These are phyloP conservation scores for Thuja plicata DNA, from an alignment of 83 land plant species.

Conservation along the genomic window DNA sequence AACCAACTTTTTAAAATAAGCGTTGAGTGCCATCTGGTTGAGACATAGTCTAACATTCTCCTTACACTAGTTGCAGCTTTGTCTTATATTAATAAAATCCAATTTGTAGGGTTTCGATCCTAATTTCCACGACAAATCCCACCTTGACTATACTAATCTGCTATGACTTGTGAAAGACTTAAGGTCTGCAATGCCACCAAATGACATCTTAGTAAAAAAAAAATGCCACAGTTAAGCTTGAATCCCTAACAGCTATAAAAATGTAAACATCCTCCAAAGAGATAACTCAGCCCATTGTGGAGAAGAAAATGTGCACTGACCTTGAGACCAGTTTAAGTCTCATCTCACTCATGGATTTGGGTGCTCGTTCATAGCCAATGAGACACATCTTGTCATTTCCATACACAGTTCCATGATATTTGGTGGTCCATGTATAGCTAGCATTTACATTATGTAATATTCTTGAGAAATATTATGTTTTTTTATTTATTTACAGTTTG, in stretches of 20 bases:
- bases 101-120: background rate
- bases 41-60: background rate
- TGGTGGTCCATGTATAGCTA: too few relatives aligned
- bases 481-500: too few relatives aligned
- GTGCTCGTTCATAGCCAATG: too few relatives aligned
- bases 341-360: too few relatives aligned
- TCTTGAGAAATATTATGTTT: too few relatives aligned
- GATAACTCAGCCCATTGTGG: background rate
- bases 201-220: background rate
- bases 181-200: background rate
- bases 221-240: background rate
- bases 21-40: background rate
- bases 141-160: background rate
- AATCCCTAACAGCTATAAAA: background rate
- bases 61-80: background rate
- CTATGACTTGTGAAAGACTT: background rate
- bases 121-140: background rate
- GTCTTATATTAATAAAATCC: background rate
- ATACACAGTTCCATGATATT: too few relatives aligned
- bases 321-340: too few relatives aligned
- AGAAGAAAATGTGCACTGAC: too few relatives aligned
- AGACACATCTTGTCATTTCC: too few relatives aligned
- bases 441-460: too few relatives aligned
- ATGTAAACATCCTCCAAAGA: background rate
- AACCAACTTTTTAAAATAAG: background rate